These are phyloP conservation scores for Rauvolfia tetraphylla DNA, from an alignment of 257 asterid species.

Conservation along the genomic window DNA sequence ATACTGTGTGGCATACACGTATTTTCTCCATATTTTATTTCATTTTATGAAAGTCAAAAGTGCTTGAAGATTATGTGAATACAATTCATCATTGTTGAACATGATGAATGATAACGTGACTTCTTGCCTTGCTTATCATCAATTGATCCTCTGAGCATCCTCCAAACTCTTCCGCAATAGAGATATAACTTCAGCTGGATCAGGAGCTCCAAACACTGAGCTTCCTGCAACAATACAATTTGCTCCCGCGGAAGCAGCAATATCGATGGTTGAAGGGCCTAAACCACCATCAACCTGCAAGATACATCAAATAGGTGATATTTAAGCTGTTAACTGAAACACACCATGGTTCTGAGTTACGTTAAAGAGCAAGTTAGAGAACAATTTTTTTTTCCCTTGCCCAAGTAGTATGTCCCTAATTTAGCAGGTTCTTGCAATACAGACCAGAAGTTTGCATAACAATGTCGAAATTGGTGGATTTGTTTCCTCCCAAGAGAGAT, in stretches of 20 bases:
- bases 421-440: not conserved
- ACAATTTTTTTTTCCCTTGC: not conserved
- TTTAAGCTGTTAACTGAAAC: not conserved
- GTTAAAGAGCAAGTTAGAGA: not conserved
- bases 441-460: not conserved
- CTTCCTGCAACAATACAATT: constrained; percentile 92
- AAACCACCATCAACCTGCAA: constrained; percentile 88
- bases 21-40: not conserved
- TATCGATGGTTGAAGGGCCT: constrained; percentile 81
- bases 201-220: constrained; percentile 81
- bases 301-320: not conserved
- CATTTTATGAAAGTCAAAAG: not conserved
- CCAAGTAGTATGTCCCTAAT: not conserved
- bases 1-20: not conserved
- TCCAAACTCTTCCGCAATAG: constrained; percentile 51
- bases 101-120: not conserved
- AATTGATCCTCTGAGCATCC: constrained; percentile 27
- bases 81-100: not conserved
- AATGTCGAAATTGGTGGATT: not conserved
- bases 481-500: not conserved
- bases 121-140: not conserved
- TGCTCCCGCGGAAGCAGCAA: constrained; percentile 81
- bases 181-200: constrained; percentile 77
- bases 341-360: not conserved
- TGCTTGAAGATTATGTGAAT: not conserved